Evolutionary conservation across 768 basidiomycete genomes (phyloP).

Genomic region (Phanerochaete carnosa): DNA sequence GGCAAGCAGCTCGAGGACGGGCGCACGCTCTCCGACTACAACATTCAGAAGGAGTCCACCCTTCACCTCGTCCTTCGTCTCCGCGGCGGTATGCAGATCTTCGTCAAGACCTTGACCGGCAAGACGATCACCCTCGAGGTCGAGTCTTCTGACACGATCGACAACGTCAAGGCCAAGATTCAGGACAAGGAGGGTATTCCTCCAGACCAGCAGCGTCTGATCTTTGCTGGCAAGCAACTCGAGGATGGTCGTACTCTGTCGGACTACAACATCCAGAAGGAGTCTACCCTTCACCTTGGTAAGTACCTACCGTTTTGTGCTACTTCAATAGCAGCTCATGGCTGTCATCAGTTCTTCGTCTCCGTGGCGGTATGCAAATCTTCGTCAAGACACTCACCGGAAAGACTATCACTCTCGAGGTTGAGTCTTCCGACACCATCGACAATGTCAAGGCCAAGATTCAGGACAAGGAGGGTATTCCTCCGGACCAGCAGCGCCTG

Average conservation of each 20-base stretch:
- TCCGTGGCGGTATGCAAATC: conserved; percentile 89
- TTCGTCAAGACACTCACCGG: conserved; percentile 86
- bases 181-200: conserved; percentile 83
- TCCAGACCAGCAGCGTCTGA: conserved; percentile 84
- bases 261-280: conserved; percentile 32
- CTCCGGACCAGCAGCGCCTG: conserved; percentile 83
- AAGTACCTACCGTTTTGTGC: neutral
- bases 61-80: conserved; percentile 83
- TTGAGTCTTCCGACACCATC: conserved; percentile 92
- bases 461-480: conserved; percentile 80
- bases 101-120: conserved; percentile 82
- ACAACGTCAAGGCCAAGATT: conserved; percentile 81
- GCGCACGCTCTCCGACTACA: conserved; percentile 53
- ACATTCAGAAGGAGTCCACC: conserved; percentile 87
- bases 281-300: conserved; percentile 35
- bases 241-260: conserved; percentile 47
- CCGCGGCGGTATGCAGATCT: conserved; percentile 89
- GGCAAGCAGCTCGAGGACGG: conserved; percentile 58
- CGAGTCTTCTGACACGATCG: conserved; percentile 89
- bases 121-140: conserved; percentile 93
- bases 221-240: conserved; percentile 74
- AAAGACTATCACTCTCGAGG: conserved; percentile 90
- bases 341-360: conserved; percentile 58
- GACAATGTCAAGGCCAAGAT: conserved; percentile 85
- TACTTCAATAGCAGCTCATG: conserved; percentile 16